Percentiles rank a stretch among this genome's conserved stretches.
These are phyloP conservation scores for Cornus kousa DNA, from an alignment of 148 eudicot species.

Conservation along the genomic window DNA sequence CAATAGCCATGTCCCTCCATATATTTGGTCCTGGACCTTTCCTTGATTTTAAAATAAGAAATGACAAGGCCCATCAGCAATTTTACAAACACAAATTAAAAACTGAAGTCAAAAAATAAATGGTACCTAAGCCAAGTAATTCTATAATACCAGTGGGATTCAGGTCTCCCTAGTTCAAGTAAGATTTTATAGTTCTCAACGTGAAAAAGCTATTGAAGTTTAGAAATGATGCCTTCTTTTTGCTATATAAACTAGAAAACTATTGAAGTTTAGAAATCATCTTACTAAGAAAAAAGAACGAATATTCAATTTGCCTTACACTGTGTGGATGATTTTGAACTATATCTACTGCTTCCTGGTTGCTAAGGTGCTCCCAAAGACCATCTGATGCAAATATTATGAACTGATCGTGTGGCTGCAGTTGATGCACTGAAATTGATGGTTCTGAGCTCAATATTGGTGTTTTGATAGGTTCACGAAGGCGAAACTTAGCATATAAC, in stretches of 20 bases:
- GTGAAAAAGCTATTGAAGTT: neutral
- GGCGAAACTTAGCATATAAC: conserved; percentile 29
- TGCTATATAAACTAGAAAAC: too few species aligned
- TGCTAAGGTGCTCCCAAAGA: conserved; percentile 83
- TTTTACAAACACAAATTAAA: too few species aligned
- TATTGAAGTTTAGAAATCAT: neutral
- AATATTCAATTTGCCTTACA: conserved; percentile 15
- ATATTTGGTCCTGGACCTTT: too few species aligned
- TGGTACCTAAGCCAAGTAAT: too few species aligned
- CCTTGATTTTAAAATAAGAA: too few species aligned
- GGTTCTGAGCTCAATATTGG: conserved; percentile 62
- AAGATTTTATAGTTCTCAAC: too few species aligned
- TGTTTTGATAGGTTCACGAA: conserved; percentile 28
- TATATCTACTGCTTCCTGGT: conserved; percentile 78
- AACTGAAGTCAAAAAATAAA: too few species aligned
- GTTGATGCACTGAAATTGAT: conserved; percentile 48
- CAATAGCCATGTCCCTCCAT: too few species aligned
- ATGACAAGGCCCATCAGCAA: too few species aligned
- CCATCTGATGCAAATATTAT: conserved; percentile 86
- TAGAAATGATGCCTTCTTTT: too few species aligned
- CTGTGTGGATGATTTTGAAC: conserved; percentile 49
- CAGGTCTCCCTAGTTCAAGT: too few species aligned
- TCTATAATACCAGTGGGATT: too few species aligned
- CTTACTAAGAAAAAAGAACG: neutral
- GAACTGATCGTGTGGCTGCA: conserved; percentile 72